Conservation (phyloP, 805 yeast species). For the Metschnikowia amazonensis region DNA sequence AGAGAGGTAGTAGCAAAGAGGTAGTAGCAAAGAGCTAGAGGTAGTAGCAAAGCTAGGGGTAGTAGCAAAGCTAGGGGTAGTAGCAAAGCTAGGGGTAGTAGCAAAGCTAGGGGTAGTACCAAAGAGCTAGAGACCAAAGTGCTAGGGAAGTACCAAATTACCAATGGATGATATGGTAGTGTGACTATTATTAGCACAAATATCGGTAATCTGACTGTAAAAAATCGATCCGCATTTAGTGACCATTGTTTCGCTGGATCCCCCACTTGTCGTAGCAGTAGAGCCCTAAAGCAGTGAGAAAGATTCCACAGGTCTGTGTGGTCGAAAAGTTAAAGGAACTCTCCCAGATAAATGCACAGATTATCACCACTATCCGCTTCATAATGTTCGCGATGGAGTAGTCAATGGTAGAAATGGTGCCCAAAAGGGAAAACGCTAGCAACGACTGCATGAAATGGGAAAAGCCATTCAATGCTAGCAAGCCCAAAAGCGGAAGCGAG, state of each 20-base stretch:
- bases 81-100: too few species aligned
- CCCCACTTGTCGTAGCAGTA: slow-evolving; percentile 45
- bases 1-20: too few species aligned
- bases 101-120: too few species aligned
- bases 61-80: too few species aligned
- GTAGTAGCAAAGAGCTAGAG: too few species aligned
- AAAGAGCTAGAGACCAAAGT: too few species aligned
- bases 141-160: too few species aligned
- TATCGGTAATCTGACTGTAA: too few species aligned
- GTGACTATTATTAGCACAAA: too few species aligned
- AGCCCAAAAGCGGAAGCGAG: slow-evolving; percentile 24
- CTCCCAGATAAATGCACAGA: slow-evolving; percentile 64
- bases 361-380: slow-evolving; percentile 68
- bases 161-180: too few species aligned
- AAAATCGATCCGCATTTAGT: too few species aligned
- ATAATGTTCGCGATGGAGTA: slow-evolving; percentile 76
- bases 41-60: too few species aligned
- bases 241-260: slow-evolving; percentile 13
- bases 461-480: slow-evolving; percentile 59
- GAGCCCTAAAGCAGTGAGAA: slow-evolving; percentile 37
- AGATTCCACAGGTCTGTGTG: slow-evolving; percentile 34
- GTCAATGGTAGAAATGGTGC: slow-evolving; percentile 68
- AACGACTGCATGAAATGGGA: slow-evolving; percentile 71
- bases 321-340: slow-evolving; percentile 30
- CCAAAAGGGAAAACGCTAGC: slow-evolving; percentile 72